Base-by-base conservation (phyloP, 2,329 filamentous ascomycete species). In the Microdochium paspali region DNA sequence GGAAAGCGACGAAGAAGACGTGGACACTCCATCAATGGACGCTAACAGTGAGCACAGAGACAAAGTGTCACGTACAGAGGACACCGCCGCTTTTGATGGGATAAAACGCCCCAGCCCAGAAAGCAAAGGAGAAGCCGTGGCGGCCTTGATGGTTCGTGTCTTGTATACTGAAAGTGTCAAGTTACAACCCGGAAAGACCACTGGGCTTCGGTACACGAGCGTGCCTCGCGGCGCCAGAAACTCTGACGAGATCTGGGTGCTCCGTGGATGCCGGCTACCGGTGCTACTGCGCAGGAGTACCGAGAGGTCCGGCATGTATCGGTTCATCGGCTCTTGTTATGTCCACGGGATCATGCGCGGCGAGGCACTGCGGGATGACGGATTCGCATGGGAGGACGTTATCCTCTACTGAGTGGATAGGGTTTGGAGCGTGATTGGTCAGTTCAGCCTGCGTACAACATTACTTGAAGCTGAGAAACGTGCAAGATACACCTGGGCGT, bases 211-310 rank as follows among this genome's bases (percentile, higher is more conserved):
- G 20, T 45, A 25, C 44, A 25, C 24, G 20, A 18, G 15, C n/a
- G 25, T 46, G 10, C 44, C 44, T 9, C 9, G 20, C 13, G 10
- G 15, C 7, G 15, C 44, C 4, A 15, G 25, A 18, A 13, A 9
- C 9, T 25, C n/a, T 13, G 44, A 46, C 26, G n/a, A 46, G 44
- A 32, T 46, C 31, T 46, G 44, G 44, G 21, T 46, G 26, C 7
- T 46, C 23, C 3, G 5, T 5, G 44, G 44, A 3, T 46, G 44
- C n/a, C 4, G 44, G 10, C 26, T 46, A 9, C 44, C 44, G 4
- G 28, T 35, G 3, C 24, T 46, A 4, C 26, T 46, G 15, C 44
- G 44, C 44, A 25, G 25, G 21, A 44, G 43, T 24, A 5, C 7
- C 6, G 31, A 35, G 15, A 7, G 31, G 31, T 5, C 7, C 6